Evolutionary conservation across 2,329 filamentous ascomycete genomes (phyloP).

Genomic region (Alternaria angustiovoidea): DNA sequence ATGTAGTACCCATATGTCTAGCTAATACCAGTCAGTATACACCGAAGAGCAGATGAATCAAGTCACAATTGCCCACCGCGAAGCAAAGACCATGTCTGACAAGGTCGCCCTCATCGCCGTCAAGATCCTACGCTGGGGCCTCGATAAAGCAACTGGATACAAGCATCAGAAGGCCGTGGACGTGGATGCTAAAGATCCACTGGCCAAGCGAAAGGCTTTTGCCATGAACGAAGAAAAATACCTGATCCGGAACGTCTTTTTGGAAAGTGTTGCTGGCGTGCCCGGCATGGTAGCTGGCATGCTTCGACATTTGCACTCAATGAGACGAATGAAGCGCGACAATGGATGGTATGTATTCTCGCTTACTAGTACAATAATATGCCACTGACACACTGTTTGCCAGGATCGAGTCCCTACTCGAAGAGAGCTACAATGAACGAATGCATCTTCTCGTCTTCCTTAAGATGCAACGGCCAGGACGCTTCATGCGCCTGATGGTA

Average conservation of each 20-base stretch:
- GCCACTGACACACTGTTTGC: constrained; percentile 13
- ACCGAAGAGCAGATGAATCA: constrained; percentile 79
- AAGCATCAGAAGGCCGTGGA: constrained; percentile 69
- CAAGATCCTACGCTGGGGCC: constrained; percentile 76
- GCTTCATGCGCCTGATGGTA: constrained; percentile 92
- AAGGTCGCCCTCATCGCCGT: constrained; percentile 80
- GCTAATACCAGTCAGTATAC: constrained; percentile 60
- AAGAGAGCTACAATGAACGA: constrained; percentile 90
- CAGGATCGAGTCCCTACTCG: constrained; percentile 89
- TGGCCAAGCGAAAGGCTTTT: constrained; percentile 68
- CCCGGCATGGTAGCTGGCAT: constrained; percentile 98
- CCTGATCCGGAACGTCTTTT: constrained; percentile 87
- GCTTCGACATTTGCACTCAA: constrained; percentile 84
- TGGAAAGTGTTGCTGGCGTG: constrained; percentile 93
- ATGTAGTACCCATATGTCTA: background rate
- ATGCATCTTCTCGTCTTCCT: constrained; percentile 95
- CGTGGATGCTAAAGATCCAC: constrained; percentile 49
- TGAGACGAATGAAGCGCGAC: constrained; percentile 86
- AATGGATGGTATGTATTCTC: constrained; percentile 75
- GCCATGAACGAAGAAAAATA: constrained; percentile 85
- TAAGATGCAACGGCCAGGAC: constrained; percentile 84
- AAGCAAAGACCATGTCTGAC: constrained; percentile 77
- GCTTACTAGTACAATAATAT: background rate
- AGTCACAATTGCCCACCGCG: constrained; percentile 78
- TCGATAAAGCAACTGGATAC: constrained; percentile 84